Percentiles rank a stretch among this genome's conserved stretches.
phyloP scores from a whole-genome alignment of 2,329 filamentous ascomycete species.

The Drechslera avenae region DNA sequence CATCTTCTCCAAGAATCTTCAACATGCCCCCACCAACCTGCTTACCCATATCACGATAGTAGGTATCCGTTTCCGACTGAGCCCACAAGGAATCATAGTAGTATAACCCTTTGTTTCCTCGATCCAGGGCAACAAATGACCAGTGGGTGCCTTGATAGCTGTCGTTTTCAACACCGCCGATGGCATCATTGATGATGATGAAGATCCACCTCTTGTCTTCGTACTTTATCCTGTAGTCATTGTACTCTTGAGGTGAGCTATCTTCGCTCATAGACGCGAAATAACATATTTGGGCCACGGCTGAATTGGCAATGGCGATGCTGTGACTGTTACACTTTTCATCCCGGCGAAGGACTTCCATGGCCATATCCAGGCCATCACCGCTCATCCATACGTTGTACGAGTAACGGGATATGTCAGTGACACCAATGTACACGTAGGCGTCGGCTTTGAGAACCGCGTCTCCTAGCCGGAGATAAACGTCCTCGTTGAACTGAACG shows the following conservation, averaged over 20 bases:
- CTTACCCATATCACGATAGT: neutral
- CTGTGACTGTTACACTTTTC: constrained; percentile 8
- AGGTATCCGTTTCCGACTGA: fast-evolving
- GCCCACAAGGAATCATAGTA: constrained; percentile 29
- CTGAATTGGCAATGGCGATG: constrained; percentile 27
- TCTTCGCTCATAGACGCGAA: constrained; percentile 5
- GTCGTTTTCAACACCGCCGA: neutral
- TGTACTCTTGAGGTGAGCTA: constrained; percentile 5
- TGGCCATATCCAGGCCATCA: constrained; percentile 24
- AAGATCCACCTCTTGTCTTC: constrained; percentile 30
- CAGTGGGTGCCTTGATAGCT: constrained; percentile 27
- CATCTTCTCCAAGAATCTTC: constrained; percentile 18
- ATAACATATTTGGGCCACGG: constrained; percentile 19
- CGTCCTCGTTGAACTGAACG: constrained; percentile 1
- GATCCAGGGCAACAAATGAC: constrained; percentile 27
- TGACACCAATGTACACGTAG: constrained; percentile 12
- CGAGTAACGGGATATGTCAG: neutral
- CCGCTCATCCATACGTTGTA: constrained; percentile 24
- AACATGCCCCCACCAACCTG: constrained; percentile 12
- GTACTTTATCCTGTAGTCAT: constrained; percentile 16
- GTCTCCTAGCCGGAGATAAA: constrained; percentile 22
- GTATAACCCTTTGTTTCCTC: constrained; percentile 2
- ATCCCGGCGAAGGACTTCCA: constrained; percentile 20
- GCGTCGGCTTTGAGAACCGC: constrained; percentile 18
- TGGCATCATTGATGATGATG: constrained; percentile 32